Conservation (phyloP, 306 rosid genomes). For the Cicer judaicum region DNA sequence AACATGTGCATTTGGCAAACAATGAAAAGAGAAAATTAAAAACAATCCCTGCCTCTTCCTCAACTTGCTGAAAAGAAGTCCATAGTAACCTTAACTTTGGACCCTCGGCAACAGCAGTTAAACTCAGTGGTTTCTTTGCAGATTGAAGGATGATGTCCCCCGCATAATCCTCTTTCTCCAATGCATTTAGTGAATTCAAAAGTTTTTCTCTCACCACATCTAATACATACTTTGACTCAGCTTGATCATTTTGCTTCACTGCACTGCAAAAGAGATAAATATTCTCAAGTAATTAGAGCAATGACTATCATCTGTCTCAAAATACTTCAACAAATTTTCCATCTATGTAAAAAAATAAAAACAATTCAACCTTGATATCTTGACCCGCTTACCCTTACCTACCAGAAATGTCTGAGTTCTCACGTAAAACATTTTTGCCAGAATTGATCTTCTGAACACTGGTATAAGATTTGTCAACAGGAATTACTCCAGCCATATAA, state of each 20-base stretch:
- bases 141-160: slow-evolving; percentile 57
- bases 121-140: slow-evolving; percentile 68
- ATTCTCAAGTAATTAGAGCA: slow-evolving; percentile 47
- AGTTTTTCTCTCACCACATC: slow-evolving; percentile 75
- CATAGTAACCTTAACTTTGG: slow-evolving; percentile 86
- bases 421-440: slow-evolving; percentile 49
- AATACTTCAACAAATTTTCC: slow-evolving; percentile 21
- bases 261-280: slow-evolving; percentile 59
- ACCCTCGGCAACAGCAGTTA: slow-evolving; percentile 86
- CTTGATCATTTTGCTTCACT: slow-evolving; percentile 46
- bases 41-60: slow-evolving; percentile 77
- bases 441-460: slow-evolving; percentile 55
- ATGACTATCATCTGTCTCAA: slow-evolving; percentile 21
- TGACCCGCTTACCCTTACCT: slow-evolving; percentile 89
- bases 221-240: slow-evolving; percentile 62
- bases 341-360: slow-evolving; percentile 36
- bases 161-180: slow-evolving; percentile 58
- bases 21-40: slow-evolving; percentile 44
- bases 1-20: slow-evolving; percentile 30
- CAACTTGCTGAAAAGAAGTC: slow-evolving; percentile 76
- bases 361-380: slow-evolving; percentile 46
- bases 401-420: slow-evolving; percentile 76
- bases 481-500: slow-evolving; percentile 82
- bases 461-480: slow-evolving; percentile 56
- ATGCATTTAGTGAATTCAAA: slow-evolving; percentile 68